These are phyloP conservation scores for Neurospora sp. DNA, from an alignment of 495 filamentous ascomycete genomes.

Conservation along the genomic window DNA sequence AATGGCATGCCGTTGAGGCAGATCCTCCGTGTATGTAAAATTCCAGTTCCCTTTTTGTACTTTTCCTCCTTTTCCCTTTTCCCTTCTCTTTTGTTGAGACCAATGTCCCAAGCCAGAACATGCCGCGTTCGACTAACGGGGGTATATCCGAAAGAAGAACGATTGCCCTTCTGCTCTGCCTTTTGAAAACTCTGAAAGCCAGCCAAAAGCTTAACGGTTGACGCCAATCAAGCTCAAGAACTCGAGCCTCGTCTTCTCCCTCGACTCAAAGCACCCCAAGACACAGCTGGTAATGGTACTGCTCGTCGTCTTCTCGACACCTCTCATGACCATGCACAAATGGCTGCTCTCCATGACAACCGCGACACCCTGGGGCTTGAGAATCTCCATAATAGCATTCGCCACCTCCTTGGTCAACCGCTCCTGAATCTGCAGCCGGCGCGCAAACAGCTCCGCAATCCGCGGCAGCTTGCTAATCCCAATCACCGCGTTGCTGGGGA, in stretches of 20 bases:
- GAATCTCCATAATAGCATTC: constrained; percentile 81
- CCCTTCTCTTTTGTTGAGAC: background rate
- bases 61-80: background rate
- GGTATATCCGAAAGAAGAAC: background rate
- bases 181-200: background rate
- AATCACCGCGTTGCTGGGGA: constrained; percentile 75
- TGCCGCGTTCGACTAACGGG: background rate
- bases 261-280: constrained; percentile 84
- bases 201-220: constrained; percentile 27
- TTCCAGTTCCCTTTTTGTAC: background rate
- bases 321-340: constrained; percentile 97
- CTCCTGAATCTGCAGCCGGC: constrained; percentile 90
- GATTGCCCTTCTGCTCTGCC: constrained; percentile 8
- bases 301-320: constrained; percentile 79
- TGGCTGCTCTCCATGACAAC: constrained; percentile 97
- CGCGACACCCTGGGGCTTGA: constrained; percentile 89
- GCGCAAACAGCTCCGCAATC: constrained; percentile 94
- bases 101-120: background rate
- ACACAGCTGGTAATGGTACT: constrained; percentile 93
- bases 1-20: constrained; percentile 14
- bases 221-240: constrained; percentile 70
- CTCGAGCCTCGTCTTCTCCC: constrained; percentile 88
- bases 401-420: constrained; percentile 93
- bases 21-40: background rate
- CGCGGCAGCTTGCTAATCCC: constrained; percentile 92